Evolutionary conservation across 2,329 filamentous ascomycete species (phyloP).

Genomic region (Colletotrichum simmondsii): DNA sequence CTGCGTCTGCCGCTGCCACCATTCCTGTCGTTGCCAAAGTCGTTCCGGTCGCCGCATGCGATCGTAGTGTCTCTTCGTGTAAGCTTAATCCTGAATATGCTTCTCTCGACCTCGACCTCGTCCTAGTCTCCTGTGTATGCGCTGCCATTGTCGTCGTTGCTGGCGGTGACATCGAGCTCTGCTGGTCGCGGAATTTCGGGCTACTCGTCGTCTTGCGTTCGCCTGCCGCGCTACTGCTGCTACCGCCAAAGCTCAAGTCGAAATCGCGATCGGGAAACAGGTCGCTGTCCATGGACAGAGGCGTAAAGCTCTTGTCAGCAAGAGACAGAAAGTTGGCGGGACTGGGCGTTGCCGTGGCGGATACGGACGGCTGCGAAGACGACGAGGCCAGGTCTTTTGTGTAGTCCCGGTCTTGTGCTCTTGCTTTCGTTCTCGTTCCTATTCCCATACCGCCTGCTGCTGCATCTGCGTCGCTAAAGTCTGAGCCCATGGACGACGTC

Average conservation of each 20-base stretch:
- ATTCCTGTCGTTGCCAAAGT: background rate
- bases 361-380: slow-evolving; percentile 29
- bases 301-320: slow-evolving; percentile 42
- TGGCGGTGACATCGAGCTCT: background rate
- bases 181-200: background rate
- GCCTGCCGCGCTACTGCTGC: background rate
- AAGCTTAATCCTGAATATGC: background rate
- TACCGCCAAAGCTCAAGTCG: background rate
- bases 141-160: background rate
- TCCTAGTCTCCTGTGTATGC: background rate
- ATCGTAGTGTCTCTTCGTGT: background rate
- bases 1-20: background rate
- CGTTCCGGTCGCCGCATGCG: background rate
- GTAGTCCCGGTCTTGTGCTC: slow-evolving; percentile 10
- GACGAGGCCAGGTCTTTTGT: slow-evolving; percentile 20
- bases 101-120: background rate
- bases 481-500: slow-evolving; percentile 23
- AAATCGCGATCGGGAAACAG: slow-evolving; percentile 22
- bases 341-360: slow-evolving; percentile 35
- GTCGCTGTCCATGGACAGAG: slow-evolving; percentile 44
- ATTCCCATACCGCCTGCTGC: background rate
- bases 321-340: slow-evolving; percentile 37
- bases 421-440: background rate
- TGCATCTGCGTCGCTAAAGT: background rate
- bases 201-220: slow-evolving; percentile 1